Evolutionary conservation across 768 basidiomycete species (phyloP), one percentile per base, ranked within the genome.

Genomic region (Termitomyces sp.): DNA sequence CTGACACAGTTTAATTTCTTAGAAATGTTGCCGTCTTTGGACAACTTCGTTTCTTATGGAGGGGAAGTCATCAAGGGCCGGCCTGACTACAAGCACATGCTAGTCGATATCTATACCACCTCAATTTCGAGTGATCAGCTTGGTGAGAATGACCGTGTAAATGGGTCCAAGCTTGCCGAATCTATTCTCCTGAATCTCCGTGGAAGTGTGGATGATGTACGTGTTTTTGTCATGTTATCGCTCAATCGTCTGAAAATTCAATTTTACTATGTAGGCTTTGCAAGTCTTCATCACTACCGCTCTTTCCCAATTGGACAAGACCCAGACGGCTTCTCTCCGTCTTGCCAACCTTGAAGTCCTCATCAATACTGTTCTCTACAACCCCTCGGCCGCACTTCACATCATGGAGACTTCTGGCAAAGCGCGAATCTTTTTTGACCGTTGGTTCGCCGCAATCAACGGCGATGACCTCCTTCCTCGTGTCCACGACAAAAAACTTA

Each of bases 401-500:
- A 68, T 93, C 55, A 88, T 95, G 78, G 89, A 91, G 66, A 70
- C 63, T 33, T 72, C 85, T 0, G 86, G 85, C n/a, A 75, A 79
- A 37, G 81, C 88, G 0, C 84, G 87, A 37, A 67, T 71, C n/a
- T 93, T 95, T 79, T 93, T 95, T 68, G 84, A 91, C 67, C 81
- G 76, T 62, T 95, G 93, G 93, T 94, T 95, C 68, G 80, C 72
- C 12, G 83, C 84, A 12, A 89, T 93, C 71, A 85, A 85, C 57
- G 73, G 74, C 50, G 77, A 79, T 33, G 76, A 70, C 26, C 80
- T 78, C 48, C 79, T 94, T 36, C 90, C 91, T 13, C 84, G 93
- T 20, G 92, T 96, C 44, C 93, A 96, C 68, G 93, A 95, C 74
- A 93, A 94, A 81, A 93, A 89, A 72, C 75, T 95, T 57, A 84